Evolutionary conservation across 768 basidiomycete species (phyloP).

Genomic region (Trametes cinnabarina): DNA sequence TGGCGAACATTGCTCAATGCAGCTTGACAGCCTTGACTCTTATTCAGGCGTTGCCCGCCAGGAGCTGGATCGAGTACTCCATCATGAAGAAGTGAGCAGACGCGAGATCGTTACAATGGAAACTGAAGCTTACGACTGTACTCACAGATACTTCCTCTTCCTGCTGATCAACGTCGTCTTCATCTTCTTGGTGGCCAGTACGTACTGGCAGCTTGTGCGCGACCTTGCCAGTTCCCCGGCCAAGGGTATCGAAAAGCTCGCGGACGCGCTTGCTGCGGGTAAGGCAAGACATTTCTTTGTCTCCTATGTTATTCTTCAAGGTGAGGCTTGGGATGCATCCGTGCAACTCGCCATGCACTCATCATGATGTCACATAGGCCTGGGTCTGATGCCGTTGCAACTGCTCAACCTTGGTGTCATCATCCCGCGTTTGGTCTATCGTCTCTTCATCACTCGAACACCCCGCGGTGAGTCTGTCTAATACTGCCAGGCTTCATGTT

Average conservation of each 20-base stretch:
- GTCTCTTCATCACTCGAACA: conserved; percentile 79
- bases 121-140: neutral
- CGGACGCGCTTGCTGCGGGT: conserved; percentile 75
- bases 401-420: conserved; percentile 89
- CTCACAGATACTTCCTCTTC: conserved; percentile 85
- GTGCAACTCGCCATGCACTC: neutral
- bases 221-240: conserved; percentile 93
- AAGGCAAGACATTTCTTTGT: conserved; percentile 82
- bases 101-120: neutral
- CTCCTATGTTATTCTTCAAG: conserved; percentile 83
- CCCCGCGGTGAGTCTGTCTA: conserved; percentile 66
- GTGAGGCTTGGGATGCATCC: conserved; percentile 31
- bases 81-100: conserved; percentile 79
- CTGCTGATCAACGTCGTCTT: conserved; percentile 90
- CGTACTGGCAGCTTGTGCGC: conserved; percentile 86
- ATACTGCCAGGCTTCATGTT: neutral
- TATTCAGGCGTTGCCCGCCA: conserved; percentile 84
- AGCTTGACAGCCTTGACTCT: conserved; percentile 62
- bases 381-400: conserved; percentile 95
- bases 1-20: conserved; percentile 1
- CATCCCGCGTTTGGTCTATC: conserved; percentile 72
- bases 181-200: conserved; percentile 89
- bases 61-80: conserved; percentile 93
- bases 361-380: conserved; percentile 42
- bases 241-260: conserved; percentile 92